Evolutionary conservation across 805 yeast genomes (phyloP).

Genomic region (Kodamaea lidongshanica): DNA sequence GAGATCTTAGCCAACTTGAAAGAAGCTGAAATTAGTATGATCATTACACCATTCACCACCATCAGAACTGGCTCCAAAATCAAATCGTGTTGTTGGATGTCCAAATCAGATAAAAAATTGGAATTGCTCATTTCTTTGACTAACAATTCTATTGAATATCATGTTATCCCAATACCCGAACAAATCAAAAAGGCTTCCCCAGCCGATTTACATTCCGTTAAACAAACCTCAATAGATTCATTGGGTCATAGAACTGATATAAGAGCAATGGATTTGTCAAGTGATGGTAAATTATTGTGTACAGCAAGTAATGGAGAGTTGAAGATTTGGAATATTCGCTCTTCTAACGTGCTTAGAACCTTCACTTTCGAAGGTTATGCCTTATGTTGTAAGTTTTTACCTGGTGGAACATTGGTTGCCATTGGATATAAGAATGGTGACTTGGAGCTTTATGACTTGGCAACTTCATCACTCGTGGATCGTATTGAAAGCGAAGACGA

Average conservation of each 20-base stretch:
- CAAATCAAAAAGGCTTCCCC: conserved; percentile 42
- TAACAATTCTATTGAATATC: conserved; percentile 71
- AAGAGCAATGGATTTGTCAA: conserved; percentile 74
- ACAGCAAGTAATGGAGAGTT: conserved; percentile 87
- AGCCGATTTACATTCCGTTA: conserved; percentile 39
- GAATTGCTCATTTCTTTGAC: conserved; percentile 62
- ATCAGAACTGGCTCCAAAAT: conserved; percentile 62
- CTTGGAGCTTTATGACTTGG: conserved; percentile 77
- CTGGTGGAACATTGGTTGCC: conserved; percentile 84
- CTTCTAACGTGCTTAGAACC: conserved; percentile 73
- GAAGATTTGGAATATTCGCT: conserved; percentile 80
- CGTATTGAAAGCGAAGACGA: conserved; percentile 46
- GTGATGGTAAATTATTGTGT: conserved; percentile 73
- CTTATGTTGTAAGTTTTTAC: conserved; percentile 70
- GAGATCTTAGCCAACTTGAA: conserved; percentile 45
- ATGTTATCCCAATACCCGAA: conserved; percentile 53
- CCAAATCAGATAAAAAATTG: conserved; percentile 36
- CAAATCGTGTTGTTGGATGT: conserved; percentile 61
- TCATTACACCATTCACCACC: conserved; percentile 63
- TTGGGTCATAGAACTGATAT: conserved; percentile 89
- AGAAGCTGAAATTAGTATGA: conserved; percentile 47
- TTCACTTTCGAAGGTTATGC: conserved; percentile 75
- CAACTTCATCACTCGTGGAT: conserved; percentile 69
- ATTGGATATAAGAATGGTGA: conserved; percentile 87
- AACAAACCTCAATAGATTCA: conserved; percentile 56